Base-by-base conservation (phyloP, 257 asterid species). In the Handroanthus guayacan region DNA sequence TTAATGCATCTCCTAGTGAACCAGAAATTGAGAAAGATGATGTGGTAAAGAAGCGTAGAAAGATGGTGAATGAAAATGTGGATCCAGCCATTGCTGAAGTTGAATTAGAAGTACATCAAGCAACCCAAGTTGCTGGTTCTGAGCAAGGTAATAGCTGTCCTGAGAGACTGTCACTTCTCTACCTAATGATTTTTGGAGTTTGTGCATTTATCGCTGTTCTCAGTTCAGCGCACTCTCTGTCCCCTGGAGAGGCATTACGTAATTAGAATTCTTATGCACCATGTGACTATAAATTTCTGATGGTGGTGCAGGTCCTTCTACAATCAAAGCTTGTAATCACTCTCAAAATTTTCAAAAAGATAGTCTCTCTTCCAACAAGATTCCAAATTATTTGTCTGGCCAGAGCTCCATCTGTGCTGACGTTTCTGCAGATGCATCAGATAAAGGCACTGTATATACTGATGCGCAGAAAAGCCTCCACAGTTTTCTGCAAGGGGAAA, bases 31-130 rank as follows among this genome's bases (percentile, higher is more conserved):
- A 67, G 78, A 80, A 74, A 77, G 88, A 81, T 84, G 87, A 83
- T 38, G 69, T 75, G 57, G 87, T 62, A 54, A 91, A 83, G 82
- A 92, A 91, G 79, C 90, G 87, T 72, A 89, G 82, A 82, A 92
- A 84, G 82, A 71, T 76, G 69, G 81, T 75, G 34, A 81, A 68
- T 78, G 86, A 80, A 75, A 75, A 72, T 69, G 45, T 47, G n/a
- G 83, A 73, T 63, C 81, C 87, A 68, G 52, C 79, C 72, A 47
- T 84, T 62, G 48, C 41, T 76, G 86, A 78, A 62, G 85, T 64
- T 75, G 81, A 78, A 63, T 69, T 61, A 72, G 83, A 72, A 43
- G 78, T 36, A 16, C 64, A 61, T 37, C 62, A 68, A 73, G 72
- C 3, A 50, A 51, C 70, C 71, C 80, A 76, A 72, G 71, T 54